Evolutionary conservation across 768 basidiomycete genomes (phyloP), one percentile per base, ranked within the genome.

Genomic region (Naganishia randhawae): DNA sequence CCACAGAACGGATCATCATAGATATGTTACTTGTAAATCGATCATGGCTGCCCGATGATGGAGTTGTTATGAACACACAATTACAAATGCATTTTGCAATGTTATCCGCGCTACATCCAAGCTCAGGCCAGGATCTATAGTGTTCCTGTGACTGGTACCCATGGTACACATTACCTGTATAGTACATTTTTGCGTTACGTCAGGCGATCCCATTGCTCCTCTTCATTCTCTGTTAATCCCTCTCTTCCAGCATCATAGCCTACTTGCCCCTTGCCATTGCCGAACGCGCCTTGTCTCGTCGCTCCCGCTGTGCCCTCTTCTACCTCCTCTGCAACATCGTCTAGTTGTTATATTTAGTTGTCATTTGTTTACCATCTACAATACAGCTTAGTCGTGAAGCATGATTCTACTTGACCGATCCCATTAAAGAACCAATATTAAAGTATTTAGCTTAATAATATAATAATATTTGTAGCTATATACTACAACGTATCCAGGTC

Each of bases 121-220:
- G 41, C 41, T 6, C 19, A 42, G 5, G 41, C 19, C 41, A 19
- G 14, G 5, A 16, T 42, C 41, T 16, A n/a, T n/a, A n/a, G n/a
- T n/a, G n/a, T n/a, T n/a, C n/a, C n/a, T n/a, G 11, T 42, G 41
- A 10, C 41, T 42, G 10, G 41, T 19, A 10, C 19, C 19, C 10
- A 19, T 19, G 11, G 41, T 50, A 9, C 7, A 16, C 8, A 10
- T 50, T 19, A 10, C 19, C 19, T 50, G 19, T n/a, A 50, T 50
- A 32, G 35, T 55, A 53, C 32, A 53, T 5, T 2, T 33, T 32
- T 33, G 27, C 8, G 37, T 45, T 57, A 67, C 45, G 72, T 72
- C 63, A 79, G 39, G 25, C 78, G 53, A 75, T 80, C 78, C 78
- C 78, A 80, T 41, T 72, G 64, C 35, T 77, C 78, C 54, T 78